Percentiles rank a stretch among this genome's conserved stretches.
phyloP scores from a whole-genome alignment of 352 stramenopile genomes.

The Phytopythium oedochilum region DNA sequence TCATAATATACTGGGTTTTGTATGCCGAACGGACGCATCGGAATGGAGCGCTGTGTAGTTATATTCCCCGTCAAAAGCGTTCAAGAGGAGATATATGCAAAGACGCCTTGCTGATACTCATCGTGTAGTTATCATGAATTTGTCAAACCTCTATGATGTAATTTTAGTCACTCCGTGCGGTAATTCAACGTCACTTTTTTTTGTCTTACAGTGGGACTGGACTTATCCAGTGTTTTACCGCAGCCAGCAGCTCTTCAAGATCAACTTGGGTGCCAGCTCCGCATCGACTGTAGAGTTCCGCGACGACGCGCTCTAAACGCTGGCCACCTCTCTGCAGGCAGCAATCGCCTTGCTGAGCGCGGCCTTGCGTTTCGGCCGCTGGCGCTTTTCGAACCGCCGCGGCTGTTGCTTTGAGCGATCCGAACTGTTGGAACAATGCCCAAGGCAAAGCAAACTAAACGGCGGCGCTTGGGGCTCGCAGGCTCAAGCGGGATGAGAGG shows the following conservation, averaged over 20 bases:
- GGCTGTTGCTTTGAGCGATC: neutral
- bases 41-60: too few species aligned
- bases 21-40: too few species aligned
- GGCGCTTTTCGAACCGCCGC: neutral
- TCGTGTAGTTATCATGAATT: neutral
- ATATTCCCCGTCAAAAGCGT: too few species aligned
- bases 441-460: too few species aligned
- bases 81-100: too few species aligned
- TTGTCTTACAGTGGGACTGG: neutral
- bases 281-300: neutral
- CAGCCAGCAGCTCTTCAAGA: neutral
- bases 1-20: neutral
- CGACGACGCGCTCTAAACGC: too few species aligned
- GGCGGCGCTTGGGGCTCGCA: too few species aligned
- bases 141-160: neutral
- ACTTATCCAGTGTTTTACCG: neutral
- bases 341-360: neutral
- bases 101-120: too few species aligned
- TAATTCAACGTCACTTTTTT: neutral
- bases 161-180: neutral
- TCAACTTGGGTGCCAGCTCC: neutral
- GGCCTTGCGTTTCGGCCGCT: constrained; percentile 2
- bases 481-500: constrained; percentile 1
- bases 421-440: too few species aligned
- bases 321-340: too few species aligned